Conservation (phyloP, 768 basidiomycete species). For the Lactarius akahatsu region DNA sequence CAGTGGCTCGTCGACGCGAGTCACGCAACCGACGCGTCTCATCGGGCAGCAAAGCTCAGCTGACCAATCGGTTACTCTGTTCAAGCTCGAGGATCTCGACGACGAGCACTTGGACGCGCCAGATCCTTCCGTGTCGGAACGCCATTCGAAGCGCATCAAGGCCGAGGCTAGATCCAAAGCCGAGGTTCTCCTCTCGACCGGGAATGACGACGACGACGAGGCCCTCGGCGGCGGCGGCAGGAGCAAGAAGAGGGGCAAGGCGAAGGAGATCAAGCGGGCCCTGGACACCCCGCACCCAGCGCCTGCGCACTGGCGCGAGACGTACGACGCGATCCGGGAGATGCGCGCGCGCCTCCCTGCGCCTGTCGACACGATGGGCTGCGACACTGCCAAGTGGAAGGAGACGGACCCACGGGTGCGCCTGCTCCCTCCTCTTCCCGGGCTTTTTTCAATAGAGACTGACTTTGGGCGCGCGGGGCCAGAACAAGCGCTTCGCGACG, state of each 20-base stretch:
- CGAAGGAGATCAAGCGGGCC: conserved; percentile 53
- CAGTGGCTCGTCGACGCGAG: neutral
- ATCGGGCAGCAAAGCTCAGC: conserved; percentile 20
- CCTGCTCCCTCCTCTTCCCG: neutral
- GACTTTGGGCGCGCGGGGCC: too few species aligned
- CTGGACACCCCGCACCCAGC: conserved; percentile 63
- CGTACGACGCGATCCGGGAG: conserved; percentile 67
- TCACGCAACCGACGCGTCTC: conserved; percentile 10
- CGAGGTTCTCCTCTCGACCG: conserved; percentile 1
- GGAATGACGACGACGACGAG: conserved; percentile 13
- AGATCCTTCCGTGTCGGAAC: conserved; percentile 28
- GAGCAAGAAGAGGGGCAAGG: conserved; percentile 32
- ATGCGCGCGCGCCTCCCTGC: conserved; percentile 75
- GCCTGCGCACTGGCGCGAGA: conserved; percentile 65
- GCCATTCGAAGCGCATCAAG: conserved; percentile 38
- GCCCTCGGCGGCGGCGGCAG: neutral
- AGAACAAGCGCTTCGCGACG: conserved; percentile 82
- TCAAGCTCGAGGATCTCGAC: conserved; percentile 28
- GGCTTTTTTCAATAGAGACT: too few species aligned
- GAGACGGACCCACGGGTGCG: conserved; percentile 67
- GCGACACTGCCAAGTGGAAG: conserved; percentile 63
- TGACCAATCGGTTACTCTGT: conserved; percentile 27
- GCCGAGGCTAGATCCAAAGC: conserved; percentile 24
- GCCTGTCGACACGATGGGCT: conserved; percentile 93
- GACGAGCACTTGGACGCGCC: neutral